These are phyloP conservation scores for Hypoxylon sp. DNA, from an alignment of 2,329 filamentous ascomycete species.

Conservation along the genomic window DNA sequence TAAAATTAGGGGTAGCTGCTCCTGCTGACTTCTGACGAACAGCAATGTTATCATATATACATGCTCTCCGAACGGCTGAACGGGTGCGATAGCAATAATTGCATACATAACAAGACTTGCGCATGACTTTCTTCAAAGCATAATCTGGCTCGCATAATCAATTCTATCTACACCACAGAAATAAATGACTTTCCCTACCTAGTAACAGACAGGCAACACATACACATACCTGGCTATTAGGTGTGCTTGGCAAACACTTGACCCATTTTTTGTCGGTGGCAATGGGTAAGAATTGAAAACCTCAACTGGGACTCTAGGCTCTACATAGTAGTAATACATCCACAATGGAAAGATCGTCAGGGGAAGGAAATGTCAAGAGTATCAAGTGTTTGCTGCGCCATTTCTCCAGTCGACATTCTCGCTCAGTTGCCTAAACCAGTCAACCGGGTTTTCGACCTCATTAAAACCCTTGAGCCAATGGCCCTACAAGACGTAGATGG, in stretches of 20 bases:
- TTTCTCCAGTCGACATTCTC: constrained; percentile 11
- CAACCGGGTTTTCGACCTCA: constrained; percentile 12
- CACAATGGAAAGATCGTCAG: constrained; percentile 37
- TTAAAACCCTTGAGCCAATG: constrained; percentile 20
- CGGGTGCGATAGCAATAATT: background rate
- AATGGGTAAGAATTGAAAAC: constrained; percentile 28
- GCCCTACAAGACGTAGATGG: constrained; percentile 24
- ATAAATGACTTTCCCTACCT: constrained; percentile 8
- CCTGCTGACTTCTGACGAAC: background rate
- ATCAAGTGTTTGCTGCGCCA: constrained; percentile 32
- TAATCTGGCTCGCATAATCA: background rate
- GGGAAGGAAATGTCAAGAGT: constrained; percentile 33
- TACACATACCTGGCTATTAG: too few relatives aligned
- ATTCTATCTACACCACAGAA: background rate
- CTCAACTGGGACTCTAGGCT: constrained; percentile 19
- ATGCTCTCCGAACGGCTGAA: too few relatives aligned
- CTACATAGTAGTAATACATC: constrained; percentile 17
- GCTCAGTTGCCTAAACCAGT: constrained; percentile 30
- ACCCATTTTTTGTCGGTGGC: constrained; percentile 40
- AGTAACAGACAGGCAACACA: constrained; percentile 16
- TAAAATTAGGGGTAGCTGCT: background rate
- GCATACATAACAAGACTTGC: background rate
- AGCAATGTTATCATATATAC: too few relatives aligned
- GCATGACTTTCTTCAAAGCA: background rate
- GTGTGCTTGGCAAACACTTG: constrained; percentile 36